Conservation (phyloP, 306 rosid species). For the Prunus campanulata region DNA sequence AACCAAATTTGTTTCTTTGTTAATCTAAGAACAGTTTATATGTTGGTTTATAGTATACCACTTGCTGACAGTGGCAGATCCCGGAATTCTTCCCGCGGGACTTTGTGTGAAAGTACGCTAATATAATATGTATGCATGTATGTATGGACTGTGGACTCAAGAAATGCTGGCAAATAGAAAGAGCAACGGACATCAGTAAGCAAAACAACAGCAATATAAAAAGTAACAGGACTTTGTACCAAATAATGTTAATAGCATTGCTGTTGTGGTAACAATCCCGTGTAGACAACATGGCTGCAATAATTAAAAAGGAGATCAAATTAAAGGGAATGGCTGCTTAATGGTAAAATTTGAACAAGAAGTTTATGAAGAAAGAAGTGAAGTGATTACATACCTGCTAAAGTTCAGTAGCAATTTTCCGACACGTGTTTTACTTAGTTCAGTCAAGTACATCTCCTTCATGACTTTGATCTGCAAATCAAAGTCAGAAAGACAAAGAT, state of each 20-base stretch:
- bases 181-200: slow-evolving; percentile 31
- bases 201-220: neutral
- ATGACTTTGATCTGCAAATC: slow-evolving; percentile 60
- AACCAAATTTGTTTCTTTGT: neutral
- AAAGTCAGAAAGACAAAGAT: slow-evolving; percentile 26
- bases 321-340: no score
- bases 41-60: neutral
- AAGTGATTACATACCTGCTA: slow-evolving; percentile 50
- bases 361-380: neutral
- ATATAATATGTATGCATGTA: no score
- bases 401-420: slow-evolving; percentile 41
- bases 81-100: no score
- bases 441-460: slow-evolving; percentile 58
- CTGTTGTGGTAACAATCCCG: neutral
- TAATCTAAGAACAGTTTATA: neutral
- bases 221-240: neutral
- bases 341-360: slow-evolving; percentile 5
- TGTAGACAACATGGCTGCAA: neutral
- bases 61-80: no score
- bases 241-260: slow-evolving; percentile 3
- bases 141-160: no score
- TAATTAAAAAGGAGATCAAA: no score
- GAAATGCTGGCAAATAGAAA: no score
- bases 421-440: slow-evolving; percentile 53
- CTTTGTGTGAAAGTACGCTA: no score